phyloP scores from a whole-genome alignment of 768 basidiomycete species.

The Pisolithus tinctorius region DNA sequence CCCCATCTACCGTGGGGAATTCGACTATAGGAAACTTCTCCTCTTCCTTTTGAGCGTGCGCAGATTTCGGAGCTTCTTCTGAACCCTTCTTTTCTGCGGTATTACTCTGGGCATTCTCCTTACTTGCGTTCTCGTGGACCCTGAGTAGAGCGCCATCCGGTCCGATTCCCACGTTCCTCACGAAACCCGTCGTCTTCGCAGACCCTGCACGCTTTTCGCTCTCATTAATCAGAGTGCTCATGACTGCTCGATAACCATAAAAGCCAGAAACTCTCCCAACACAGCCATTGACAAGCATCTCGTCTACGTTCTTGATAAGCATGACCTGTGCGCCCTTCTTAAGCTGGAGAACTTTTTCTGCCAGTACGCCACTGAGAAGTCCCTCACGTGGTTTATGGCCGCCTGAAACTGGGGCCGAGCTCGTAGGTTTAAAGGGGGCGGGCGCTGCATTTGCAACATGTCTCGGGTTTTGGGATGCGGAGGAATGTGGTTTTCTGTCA shows the following conservation, averaged over 20 bases:
- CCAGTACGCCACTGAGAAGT: constrained; percentile 56
- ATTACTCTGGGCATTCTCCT: constrained; percentile 27
- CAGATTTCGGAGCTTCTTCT: constrained; percentile 15
- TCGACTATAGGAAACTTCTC: constrained; percentile 42
- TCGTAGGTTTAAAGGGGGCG: constrained; percentile 27
- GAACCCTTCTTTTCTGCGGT: constrained; percentile 16
- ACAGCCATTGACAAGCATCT: constrained; percentile 60
- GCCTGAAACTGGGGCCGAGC: constrained; percentile 1
- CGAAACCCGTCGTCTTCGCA: constrained; percentile 27
- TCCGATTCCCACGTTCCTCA: constrained; percentile 29
- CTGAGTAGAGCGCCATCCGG: constrained; percentile 20
- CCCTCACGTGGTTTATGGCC: constrained; percentile 38
- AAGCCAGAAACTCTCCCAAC: constrained; percentile 60
- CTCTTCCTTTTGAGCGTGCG: constrained; percentile 30
- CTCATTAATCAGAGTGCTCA: constrained; percentile 12
- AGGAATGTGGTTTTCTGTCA: not conserved
- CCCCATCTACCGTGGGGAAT: constrained; percentile 35
- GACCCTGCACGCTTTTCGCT: constrained; percentile 16
- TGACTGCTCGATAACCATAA: constrained; percentile 19
- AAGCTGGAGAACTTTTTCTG: constrained; percentile 46
- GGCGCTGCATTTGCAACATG: not conserved
- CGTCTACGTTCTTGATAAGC: constrained; percentile 64
- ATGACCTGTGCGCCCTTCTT: constrained; percentile 61
- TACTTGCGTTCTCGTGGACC: constrained; percentile 10
- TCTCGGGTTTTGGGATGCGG: not conserved